Base-by-base conservation (phyloP, 2,329 filamentous ascomycete genomes). In the Tolypocladium tropicale region DNA sequence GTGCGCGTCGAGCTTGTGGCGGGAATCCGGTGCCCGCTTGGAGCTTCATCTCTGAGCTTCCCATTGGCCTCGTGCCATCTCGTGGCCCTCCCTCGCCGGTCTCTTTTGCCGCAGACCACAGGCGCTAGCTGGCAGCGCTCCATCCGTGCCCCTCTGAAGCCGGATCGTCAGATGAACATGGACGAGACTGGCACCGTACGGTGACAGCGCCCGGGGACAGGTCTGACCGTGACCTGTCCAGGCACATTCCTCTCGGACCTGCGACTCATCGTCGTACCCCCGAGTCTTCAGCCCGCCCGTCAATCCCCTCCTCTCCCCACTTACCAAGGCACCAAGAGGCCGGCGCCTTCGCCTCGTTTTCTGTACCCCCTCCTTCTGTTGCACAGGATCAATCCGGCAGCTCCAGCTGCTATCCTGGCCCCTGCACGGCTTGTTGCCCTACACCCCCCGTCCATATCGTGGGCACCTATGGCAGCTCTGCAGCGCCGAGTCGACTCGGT, bases 21-120 rank as follows among this genome's bases (percentile, higher is more conserved):
- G 52, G 52, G 52, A 37, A 43, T 37, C 14, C 52, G 52, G 36
- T 21, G 36, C 34, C 23, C 11, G 51, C 51, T 30, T 30, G 36
- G 37, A 53, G 52, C 52, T 53, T 43, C 52, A 32, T 53, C 36
- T 33, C 36, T 9, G 52, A 53, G 52, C 52, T 53, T 32, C 52
- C 52, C 52, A 53, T 53, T 53, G 52, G 52, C 34, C 37, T 41
- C 34, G 28, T 6, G 28, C 36, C 46, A 32, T 28, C 28, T 11
- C 46, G 46, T 49, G 46, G 46, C 21, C 46, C 43, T 49, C 43
- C 46, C 28, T 49, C 25, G 46, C 25, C 43, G 30, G 43, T 48
- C 43, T 12, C n/a, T 18, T 49, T 32, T 49, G 46, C 25, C 25
- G 46, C 46, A 30, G 25, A 21, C 25, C 41, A 30, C 25, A 48